Evolutionary conservation across 352 stramenopile species (phyloP).

Genomic region (Pythium monospermum): DNA sequence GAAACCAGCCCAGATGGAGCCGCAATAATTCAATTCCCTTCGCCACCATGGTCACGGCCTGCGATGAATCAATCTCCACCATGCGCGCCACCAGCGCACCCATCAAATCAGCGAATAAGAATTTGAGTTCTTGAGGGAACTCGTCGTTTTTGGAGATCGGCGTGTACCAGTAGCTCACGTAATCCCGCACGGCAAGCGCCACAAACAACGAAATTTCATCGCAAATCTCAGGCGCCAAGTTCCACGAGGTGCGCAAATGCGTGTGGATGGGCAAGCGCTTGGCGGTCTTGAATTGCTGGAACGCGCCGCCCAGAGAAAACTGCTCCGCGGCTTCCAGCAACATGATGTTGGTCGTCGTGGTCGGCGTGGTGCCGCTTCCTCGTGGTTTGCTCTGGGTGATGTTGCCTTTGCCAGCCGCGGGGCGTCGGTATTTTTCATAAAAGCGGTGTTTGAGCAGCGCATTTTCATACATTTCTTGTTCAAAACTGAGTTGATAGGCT

Average conservation of each 20-base stretch:
- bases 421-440: constrained; percentile 44
- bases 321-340: too few species aligned
- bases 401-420: too few species aligned
- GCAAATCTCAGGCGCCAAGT: constrained; percentile 46
- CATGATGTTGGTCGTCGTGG: not conserved
- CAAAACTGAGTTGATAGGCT: constrained; percentile 50
- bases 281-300: constrained; percentile 47
- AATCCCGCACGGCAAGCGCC: constrained; percentile 45
- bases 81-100: constrained; percentile 49
- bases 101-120: constrained; percentile 57
- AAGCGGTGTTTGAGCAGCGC: constrained; percentile 45
- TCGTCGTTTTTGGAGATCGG: constrained; percentile 60
- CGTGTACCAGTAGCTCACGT: constrained; percentile 65
- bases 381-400: constrained; percentile 11
- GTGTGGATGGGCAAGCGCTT: constrained; percentile 59
- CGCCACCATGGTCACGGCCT: constrained; percentile 55
- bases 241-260: constrained; percentile 56
- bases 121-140: constrained; percentile 61
- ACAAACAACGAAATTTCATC: constrained; percentile 58
- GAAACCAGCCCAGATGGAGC: constrained; percentile 75
- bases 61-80: constrained; percentile 62
- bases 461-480: constrained; percentile 58
- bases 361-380: not conserved
- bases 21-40: constrained; percentile 62
- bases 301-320: constrained; percentile 31